Evolutionary conservation across 768 basidiomycete species (phyloP), one percentile per base, ranked within the genome.

Genomic region (Suillus fuscotomentosus): DNA sequence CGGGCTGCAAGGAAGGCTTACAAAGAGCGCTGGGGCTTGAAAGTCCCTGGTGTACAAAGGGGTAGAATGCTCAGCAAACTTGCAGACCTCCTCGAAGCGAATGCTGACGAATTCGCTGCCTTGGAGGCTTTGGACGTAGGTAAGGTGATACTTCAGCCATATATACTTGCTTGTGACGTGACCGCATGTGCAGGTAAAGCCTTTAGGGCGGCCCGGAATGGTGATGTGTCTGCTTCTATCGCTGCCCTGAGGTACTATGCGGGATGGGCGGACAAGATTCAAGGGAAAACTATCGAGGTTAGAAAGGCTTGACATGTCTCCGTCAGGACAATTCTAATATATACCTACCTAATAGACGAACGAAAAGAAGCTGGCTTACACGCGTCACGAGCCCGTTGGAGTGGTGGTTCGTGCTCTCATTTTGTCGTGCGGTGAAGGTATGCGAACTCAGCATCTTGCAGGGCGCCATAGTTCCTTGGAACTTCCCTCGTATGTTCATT

Each of bases 401-500:
- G 84, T 85, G 63, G 80, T 76, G 57, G 79, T 74, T 69, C 42
- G 72, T 62, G 10, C n/a, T 38, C 38, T n/a, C 39, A 15, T 11
- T 9, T 27, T 42, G 31, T 55, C 14, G 39, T 1, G 63, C 34
- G n/a, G 48, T 67, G 67, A 80, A 59, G 11, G 13, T 22, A 1
- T 64, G 15, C 5, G 22, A 57, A 41, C 24, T 57, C 24, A 17
- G 15, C 15, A 57, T 57, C 24, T 51, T 54, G 63, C 64, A 77
- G 75, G 80, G 79, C 22, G 78, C 79, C 73, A 88, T 88, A 67
- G 84, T 88, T 43, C 88, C 88, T 10, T 90, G 89, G 89, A 89
- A 89, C 77, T 88, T 84, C 77, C 87, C 72, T 70, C 80, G 75
- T 63, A 22, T 27, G n/a, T 56, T 3, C 24, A 5, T 34, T 34